phyloP scores from a whole-genome alignment of 352 stramenopile genomes.

The Phytopythium delawarense region DNA sequence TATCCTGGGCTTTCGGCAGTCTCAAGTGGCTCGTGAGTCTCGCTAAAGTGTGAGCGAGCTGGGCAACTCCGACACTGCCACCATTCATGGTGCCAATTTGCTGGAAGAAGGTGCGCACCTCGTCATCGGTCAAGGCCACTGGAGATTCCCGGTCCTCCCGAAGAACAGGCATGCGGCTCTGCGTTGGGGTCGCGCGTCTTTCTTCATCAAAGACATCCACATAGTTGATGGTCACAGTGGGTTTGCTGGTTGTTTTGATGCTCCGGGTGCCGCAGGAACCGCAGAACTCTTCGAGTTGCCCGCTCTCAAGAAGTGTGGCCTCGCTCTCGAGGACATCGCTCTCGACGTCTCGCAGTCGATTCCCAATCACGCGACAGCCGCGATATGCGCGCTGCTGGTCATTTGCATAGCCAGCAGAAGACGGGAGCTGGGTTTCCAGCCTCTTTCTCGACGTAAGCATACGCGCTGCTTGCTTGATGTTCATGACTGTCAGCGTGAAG shows the following conservation, averaged over 20 bases:
- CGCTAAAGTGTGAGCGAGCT: conserved; percentile 31
- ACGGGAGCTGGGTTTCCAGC: conserved; percentile 9
- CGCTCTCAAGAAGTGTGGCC: background rate
- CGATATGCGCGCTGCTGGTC: conserved; percentile 30
- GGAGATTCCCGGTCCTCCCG: background rate
- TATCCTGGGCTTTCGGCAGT: background rate
- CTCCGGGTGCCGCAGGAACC: background rate
- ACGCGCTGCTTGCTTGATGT: conserved; percentile 7
- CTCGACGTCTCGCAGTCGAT: conserved; percentile 40
- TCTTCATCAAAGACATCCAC: background rate
- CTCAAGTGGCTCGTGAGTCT: conserved; percentile 43
- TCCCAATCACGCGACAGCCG: conserved; percentile 31
- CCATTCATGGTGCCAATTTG: conserved; percentile 1
- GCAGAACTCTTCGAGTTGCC: background rate
- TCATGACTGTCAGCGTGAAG: conserved; percentile 27
- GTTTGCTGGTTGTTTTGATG: too few relatives aligned
- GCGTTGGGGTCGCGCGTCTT: background rate
- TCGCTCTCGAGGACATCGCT: conserved; percentile 14
- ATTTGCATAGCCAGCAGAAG: conserved; percentile 13
- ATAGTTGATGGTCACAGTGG: background rate
- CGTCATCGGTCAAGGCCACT: background rate
- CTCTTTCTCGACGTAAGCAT: conserved; percentile 13
- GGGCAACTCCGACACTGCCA: conserved; percentile 41
- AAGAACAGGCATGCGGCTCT: background rate
- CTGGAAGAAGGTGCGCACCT: background rate